These are phyloP conservation scores for Ascochyta lentis DNA, from an alignment of 2,329 filamentous ascomycete species.

Conservation along the genomic window DNA sequence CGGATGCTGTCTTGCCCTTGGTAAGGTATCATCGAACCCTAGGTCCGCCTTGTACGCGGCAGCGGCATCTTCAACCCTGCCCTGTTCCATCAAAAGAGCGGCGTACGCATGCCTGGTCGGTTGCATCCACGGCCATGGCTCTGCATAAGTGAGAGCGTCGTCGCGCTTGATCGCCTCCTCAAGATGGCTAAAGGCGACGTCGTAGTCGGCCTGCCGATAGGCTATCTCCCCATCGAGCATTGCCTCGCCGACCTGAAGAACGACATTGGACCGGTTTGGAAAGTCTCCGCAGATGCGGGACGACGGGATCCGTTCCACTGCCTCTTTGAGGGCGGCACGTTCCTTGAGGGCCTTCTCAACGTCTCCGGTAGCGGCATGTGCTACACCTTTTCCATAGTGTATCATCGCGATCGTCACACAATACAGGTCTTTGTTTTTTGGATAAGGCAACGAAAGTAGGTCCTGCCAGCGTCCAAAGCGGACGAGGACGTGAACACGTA, in stretches of 20 bases:
- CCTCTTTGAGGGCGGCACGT: constrained; percentile 59
- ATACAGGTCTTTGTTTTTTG: constrained; percentile 66
- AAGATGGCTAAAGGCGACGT: constrained; percentile 66
- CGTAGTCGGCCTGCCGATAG: constrained; percentile 68
- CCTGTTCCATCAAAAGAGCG: constrained; percentile 72
- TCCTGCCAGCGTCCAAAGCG: constrained; percentile 77
- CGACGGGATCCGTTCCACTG: constrained; percentile 60
- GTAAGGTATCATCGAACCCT: constrained; percentile 59
- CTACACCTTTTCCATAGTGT: constrained; percentile 73
- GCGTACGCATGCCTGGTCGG: constrained; percentile 74
- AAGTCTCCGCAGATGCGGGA: constrained; percentile 68
- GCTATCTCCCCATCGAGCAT: constrained; percentile 79
- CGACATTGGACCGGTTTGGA: constrained; percentile 69
- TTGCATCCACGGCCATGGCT: constrained; percentile 84
- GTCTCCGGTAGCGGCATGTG: constrained; percentile 65
- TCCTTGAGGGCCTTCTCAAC: constrained; percentile 63
- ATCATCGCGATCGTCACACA: constrained; percentile 72
- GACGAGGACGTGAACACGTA: constrained; percentile 72
- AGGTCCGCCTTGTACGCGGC: constrained; percentile 50
- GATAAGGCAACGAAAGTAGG: constrained; percentile 63
- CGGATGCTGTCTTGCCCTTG: constrained; percentile 69
- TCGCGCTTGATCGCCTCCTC: constrained; percentile 65
- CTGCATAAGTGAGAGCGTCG: constrained; percentile 71
- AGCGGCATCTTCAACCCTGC: constrained; percentile 50
- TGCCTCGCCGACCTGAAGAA: constrained; percentile 64